Evolutionary conservation across 805 yeast genomes (phyloP).

Genomic region (Pichia nakasei): DNA sequence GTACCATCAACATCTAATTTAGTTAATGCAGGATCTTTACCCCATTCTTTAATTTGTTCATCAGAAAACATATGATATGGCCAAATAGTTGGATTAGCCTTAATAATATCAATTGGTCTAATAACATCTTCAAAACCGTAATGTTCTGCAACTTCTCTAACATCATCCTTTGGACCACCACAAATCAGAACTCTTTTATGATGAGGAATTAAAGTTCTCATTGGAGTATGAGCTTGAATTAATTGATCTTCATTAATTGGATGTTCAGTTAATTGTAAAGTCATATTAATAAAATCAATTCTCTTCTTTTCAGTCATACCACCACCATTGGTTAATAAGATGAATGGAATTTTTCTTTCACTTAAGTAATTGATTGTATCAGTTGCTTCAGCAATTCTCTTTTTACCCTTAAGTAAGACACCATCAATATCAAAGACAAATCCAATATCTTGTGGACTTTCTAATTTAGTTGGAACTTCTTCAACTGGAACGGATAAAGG

Average conservation of each 20-base stretch:
- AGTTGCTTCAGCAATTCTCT: constrained; percentile 56
- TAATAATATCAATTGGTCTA: constrained; percentile 63
- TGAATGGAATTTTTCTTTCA: constrained; percentile 55
- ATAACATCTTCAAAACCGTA: constrained; percentile 77
- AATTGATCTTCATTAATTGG: constrained; percentile 53
- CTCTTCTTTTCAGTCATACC: constrained; percentile 46
- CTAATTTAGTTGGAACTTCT: constrained; percentile 7
- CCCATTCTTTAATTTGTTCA: constrained; percentile 37
- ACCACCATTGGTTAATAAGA: constrained; percentile 87
- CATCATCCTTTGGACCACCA: constrained; percentile 73
- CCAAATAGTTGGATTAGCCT: constrained; percentile 48
- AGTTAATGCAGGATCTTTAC: constrained; percentile 24
- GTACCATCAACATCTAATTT: constrained; percentile 20
- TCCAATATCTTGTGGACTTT: constrained; percentile 18
- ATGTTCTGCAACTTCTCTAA: constrained; percentile 60
- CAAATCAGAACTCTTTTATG: constrained; percentile 64
- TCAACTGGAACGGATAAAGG: constrained; percentile 12
- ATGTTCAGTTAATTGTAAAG: constrained; percentile 29
- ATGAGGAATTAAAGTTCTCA: constrained; percentile 46
- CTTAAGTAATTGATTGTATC: constrained; percentile 42
- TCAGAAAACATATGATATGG: constrained; percentile 55
- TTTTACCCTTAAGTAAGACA: constrained; percentile 67
- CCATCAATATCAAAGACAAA: constrained; percentile 64
- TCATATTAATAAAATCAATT: constrained; percentile 39
- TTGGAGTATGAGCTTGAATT: constrained; percentile 85